Evolutionary conservation across 768 basidiomycete genomes (phyloP).

Genomic region (Mycena rosella): DNA sequence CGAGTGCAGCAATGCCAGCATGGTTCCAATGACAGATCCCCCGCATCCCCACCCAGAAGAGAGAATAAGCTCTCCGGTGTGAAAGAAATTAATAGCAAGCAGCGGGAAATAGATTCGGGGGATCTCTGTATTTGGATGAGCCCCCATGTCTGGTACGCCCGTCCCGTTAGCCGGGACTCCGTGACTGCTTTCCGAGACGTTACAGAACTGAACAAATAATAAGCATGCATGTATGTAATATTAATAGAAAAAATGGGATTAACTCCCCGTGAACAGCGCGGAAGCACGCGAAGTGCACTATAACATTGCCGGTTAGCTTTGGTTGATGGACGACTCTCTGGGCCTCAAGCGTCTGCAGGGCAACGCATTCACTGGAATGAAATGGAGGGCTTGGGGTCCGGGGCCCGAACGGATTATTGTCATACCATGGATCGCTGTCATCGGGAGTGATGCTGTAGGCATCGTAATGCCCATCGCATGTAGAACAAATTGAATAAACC

Average conservation of each 20-base stretch:
- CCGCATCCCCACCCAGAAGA: conserved; percentile 7
- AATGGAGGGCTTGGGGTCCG: neutral
- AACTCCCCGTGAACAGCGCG: conserved; percentile 37
- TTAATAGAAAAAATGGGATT: conserved; percentile 24
- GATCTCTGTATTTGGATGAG: conserved; percentile 1
- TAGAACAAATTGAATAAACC: neutral
- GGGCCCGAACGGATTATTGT: neutral
- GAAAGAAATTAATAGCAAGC: conserved; percentile 1
- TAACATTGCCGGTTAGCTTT: conserved; percentile 31
- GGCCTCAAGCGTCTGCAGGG: neutral
- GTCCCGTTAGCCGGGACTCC: no score
- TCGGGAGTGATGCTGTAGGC: conserved; percentile 9
- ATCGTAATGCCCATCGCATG: conserved; percentile 10
- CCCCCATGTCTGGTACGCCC: neutral
- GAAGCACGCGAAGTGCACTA: conserved; percentile 31
- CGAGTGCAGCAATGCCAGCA: neutral
- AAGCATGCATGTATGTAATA: conserved; percentile 29
- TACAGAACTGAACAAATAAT: conserved; percentile 13
- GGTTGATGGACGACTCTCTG: conserved; percentile 12
- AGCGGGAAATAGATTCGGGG: conserved; percentile 1
- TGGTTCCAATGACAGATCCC: conserved; percentile 5
- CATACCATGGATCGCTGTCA: conserved; percentile 1
- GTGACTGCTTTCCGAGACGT: conserved; percentile 2
- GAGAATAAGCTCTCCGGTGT: conserved; percentile 16
- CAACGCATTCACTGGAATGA: neutral